Evolutionary conservation across 2,329 filamentous ascomycete species (phyloP).

Genomic region (Beauveria brongniartii): DNA sequence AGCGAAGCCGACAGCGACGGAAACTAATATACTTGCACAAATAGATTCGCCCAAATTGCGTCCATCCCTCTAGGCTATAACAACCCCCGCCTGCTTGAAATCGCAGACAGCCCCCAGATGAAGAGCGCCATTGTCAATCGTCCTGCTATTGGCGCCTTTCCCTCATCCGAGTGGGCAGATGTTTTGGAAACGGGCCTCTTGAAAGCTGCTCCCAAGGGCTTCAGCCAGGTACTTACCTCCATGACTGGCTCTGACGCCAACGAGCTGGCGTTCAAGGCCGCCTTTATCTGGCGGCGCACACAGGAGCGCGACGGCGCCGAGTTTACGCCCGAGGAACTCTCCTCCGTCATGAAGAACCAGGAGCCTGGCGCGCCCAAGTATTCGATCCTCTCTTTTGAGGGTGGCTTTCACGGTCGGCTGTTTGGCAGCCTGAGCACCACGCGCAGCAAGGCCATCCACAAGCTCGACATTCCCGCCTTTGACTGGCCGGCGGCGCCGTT

Average conservation of each 20-base stretch:
- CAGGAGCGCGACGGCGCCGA: slow-evolving; percentile 75
- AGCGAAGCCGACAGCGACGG: background rate
- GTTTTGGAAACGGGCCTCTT: slow-evolving; percentile 75
- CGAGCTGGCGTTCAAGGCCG: slow-evolving; percentile 89
- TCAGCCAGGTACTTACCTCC: slow-evolving; percentile 84
- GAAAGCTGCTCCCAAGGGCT: slow-evolving; percentile 70
- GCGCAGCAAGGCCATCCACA: slow-evolving; percentile 88
- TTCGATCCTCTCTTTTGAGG: slow-evolving; percentile 83
- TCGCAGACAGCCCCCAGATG: slow-evolving; percentile 72
- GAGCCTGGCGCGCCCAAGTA: slow-evolving; percentile 67
- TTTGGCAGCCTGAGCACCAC: slow-evolving; percentile 85
- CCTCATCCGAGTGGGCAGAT: slow-evolving; percentile 72
- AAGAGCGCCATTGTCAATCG: slow-evolving; percentile 75
- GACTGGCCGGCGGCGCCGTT: slow-evolving; percentile 92
- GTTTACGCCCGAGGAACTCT: slow-evolving; percentile 70
- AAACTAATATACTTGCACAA: background rate
- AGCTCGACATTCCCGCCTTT: slow-evolving; percentile 89
- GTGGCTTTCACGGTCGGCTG: slow-evolving; percentile 82
- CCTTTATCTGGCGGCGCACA: slow-evolving; percentile 86
- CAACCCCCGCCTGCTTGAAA: slow-evolving; percentile 66
- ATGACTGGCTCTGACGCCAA: slow-evolving; percentile 88
- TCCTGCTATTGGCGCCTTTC: slow-evolving; percentile 85
- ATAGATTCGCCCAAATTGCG: slow-evolving; percentile 79
- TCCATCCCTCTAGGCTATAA: slow-evolving; percentile 91
- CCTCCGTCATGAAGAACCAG: slow-evolving; percentile 71